Base-by-base conservation (phyloP, 106 monocot species). In the Iris macrosiphon region DNA sequence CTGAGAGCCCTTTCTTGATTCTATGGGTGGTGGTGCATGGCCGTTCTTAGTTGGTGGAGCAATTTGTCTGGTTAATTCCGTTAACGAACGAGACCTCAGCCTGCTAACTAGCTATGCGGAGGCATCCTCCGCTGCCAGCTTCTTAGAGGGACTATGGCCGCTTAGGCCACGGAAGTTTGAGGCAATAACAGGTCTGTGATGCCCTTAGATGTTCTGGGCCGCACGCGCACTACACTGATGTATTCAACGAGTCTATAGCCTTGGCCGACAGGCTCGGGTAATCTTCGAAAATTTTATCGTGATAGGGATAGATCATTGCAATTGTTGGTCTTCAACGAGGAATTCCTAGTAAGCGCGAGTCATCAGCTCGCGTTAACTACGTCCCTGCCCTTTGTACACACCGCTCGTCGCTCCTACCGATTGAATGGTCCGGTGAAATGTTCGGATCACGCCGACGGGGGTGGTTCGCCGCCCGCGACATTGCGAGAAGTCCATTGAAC, bases 201-300 rank as follows among this genome's bases (percentile, higher is more conserved):
- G 73, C 82, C 77, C 77, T 78, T 83, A 78, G 73, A 83, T 78
- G 83, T 78, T 83, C 78, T 83, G 78, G 83, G 83, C 83, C 83
- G 78, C 83, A 83, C 78, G 78, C 73, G 83, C 66, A 70, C 82
- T 83, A 83, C 82, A 83, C 72, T 77, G 82, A 81, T 75, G 75
- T 81, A 81, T 78, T 72, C 77, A 78, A 71, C 64, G 70, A 68
- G 73, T 74, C 40, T 65, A 72, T 72, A 65, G 49, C 65, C 72
- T 72, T 72, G 64, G 73, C 45, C 62, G 62, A 62, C 19, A 49
- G 49, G 37, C 49, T 24, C 49, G 22, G 34, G 49, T 62, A 62
- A 62, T 62, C 62, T 62, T 62, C 13, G 48, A 49, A 49, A 49
- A 49, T 49, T 49, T 49, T 41, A 60, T 60, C 18, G 45, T 46